Conservation (phyloP, 495 filamentous ascomycete genomes). For the Hypoxylon perforatum region DNA sequence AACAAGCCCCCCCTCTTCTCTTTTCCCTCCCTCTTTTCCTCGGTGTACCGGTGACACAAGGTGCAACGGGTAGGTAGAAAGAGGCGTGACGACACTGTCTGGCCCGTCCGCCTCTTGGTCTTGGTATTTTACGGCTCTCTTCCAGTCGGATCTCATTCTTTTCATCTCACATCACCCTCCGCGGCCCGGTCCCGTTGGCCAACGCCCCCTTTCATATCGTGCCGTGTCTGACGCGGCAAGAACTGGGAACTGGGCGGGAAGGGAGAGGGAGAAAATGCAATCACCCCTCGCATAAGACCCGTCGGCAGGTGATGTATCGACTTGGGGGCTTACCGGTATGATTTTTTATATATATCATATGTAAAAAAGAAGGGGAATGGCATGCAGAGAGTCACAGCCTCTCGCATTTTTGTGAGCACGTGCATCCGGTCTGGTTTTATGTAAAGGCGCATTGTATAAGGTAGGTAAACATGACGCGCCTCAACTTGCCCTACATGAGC, state of each 20-base stretch:
- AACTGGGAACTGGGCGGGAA: slow-evolving; percentile 15
- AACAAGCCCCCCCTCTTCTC: slow-evolving; percentile 11
- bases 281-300: slow-evolving; percentile 21
- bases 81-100: slow-evolving; percentile 11
- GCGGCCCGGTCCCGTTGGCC: not conserved
- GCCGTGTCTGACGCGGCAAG: slow-evolving; percentile 17
- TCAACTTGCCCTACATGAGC: slow-evolving; percentile 18
- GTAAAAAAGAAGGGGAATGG: not conserved
- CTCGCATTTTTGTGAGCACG: slow-evolving; percentile 1
- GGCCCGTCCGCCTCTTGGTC: slow-evolving; percentile 14
- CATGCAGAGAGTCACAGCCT: slow-evolving; percentile 17
- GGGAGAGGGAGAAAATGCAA: no score
- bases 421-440: slow-evolving; percentile 23
- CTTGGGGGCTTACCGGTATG: no score
- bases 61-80: slow-evolving; percentile 24
- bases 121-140: not conserved
- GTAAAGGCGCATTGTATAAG: slow-evolving; percentile 10
- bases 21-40: slow-evolving; percentile 2
- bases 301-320: not conserved
- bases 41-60: slow-evolving; percentile 22
- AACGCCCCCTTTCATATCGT: slow-evolving; percentile 14
- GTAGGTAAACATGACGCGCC: slow-evolving; percentile 25
- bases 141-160: slow-evolving; percentile 5
- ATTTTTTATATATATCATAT: no score
- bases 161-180: not conserved